phyloP scores from a whole-genome alignment of 176 grass and related monocot species.

The Raddia guianensis region DNA sequence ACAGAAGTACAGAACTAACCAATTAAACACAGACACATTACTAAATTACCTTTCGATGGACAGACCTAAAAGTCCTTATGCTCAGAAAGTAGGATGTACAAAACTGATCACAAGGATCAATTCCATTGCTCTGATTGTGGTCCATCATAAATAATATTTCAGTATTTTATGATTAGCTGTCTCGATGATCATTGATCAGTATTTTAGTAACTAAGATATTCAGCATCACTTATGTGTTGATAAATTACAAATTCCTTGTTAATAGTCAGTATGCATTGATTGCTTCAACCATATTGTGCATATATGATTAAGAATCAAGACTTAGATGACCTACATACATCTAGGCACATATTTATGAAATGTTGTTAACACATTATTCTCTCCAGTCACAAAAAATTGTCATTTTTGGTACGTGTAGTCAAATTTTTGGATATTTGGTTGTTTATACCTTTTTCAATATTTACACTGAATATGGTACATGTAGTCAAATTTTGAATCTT shows the following conservation, averaged over 20 bases:
- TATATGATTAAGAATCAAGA: background rate
- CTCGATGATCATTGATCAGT: background rate
- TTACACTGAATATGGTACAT: no score
- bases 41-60: conserved; percentile 2
- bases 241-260: conserved; percentile 13
- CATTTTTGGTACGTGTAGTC: no score
- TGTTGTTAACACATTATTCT: background rate
- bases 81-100: background rate
- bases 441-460: no score
- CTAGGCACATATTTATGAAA: background rate
- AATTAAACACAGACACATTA: conserved; percentile 1
- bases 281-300: conserved; percentile 7
- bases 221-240: background rate
- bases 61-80: background rate
- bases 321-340: background rate
- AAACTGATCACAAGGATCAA: background rate
- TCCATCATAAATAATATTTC: background rate
- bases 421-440: no score
- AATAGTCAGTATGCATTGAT: background rate
- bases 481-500: no score
- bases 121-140: background rate
- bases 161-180: background rate
- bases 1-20: background rate
- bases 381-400: no score
- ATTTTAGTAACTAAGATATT: background rate